Conservation (phyloP, 1,139 yeast genomes). For the Casaregolazyma suthepensis region DNA sequence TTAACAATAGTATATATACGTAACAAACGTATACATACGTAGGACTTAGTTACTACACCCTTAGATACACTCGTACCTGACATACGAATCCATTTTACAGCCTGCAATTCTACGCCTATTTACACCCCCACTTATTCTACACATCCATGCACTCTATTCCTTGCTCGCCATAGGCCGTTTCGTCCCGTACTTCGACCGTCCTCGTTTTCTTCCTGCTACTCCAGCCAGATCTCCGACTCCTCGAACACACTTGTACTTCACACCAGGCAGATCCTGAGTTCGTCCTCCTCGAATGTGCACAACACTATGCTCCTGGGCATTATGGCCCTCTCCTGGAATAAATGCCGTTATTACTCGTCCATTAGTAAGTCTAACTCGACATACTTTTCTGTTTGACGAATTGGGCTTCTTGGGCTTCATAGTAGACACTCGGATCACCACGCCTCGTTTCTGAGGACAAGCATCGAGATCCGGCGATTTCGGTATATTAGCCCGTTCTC, state of each 20-base stretch:
- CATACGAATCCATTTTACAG: no score
- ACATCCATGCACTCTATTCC: background rate
- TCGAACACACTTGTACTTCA: constrained; percentile 86
- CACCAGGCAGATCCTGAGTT: constrained; percentile 98
- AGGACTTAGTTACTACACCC: no score
- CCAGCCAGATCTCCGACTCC: constrained; percentile 94
- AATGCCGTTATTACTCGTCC: constrained; percentile 88
- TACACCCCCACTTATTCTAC: background rate
- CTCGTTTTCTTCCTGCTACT: constrained; percentile 84
- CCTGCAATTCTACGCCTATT: background rate
- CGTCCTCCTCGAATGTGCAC: constrained; percentile 96
- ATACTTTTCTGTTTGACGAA: constrained; percentile 95
- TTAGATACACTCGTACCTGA: no score
- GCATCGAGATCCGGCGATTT: constrained; percentile 77
- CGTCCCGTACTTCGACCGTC: constrained; percentile 91
- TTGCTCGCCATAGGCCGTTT: constrained; percentile 55
- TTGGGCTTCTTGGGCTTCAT: constrained; percentile 97
- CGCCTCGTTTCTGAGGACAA: constrained; percentile 86
- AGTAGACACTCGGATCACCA: constrained; percentile 89
- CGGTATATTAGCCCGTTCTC: constrained; percentile 44
- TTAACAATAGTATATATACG: no score
- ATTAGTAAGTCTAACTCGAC: constrained; percentile 87
- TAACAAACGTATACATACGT: no score
- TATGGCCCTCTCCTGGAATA: constrained; percentile 98
- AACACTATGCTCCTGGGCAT: constrained; percentile 96